phyloP scores from a whole-genome alignment of 1,139 yeast genomes.

The Kodamaea anthophila region DNA sequence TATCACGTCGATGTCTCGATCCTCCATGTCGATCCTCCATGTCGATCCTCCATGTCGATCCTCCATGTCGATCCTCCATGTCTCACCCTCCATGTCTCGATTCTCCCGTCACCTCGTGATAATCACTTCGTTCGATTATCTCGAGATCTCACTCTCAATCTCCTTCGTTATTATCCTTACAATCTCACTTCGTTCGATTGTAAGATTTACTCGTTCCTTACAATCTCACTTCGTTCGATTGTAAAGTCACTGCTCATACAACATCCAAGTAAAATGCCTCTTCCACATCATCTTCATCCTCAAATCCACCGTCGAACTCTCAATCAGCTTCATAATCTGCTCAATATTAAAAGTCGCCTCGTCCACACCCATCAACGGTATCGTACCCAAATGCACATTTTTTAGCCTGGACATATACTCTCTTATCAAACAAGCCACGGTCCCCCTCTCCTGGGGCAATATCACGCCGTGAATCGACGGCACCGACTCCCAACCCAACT shows the following conservation, averaged over 20 bases:
- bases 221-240: neutral
- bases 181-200: neutral
- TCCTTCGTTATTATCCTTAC: neutral
- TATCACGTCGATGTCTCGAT: too few species aligned
- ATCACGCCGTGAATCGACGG: conserved; percentile 11
- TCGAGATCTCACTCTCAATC: too few species aligned
- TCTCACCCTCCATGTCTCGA: neutral
- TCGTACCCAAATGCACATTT: conserved; percentile 8
- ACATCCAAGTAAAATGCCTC: conserved; percentile 12
- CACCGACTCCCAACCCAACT: conserved; percentile 5
- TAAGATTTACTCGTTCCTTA: neutral
- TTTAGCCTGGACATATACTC: conserved; percentile 18
- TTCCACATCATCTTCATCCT: conserved; percentile 19
- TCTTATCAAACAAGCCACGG: conserved; percentile 16
- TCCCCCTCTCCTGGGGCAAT: conserved; percentile 22
- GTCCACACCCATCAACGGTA: conserved; percentile 3
- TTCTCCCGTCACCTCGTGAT: neutral
- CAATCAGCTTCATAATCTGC: conserved; percentile 18
- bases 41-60: too few species aligned
- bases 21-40: too few species aligned
- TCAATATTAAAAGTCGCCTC: conserved; percentile 15
- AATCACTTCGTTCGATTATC: too few species aligned
- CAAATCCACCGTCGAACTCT: conserved; percentile 18
- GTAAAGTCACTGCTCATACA: neutral
- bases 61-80: neutral